phyloP scores from a whole-genome alignment of 2,329 filamentous ascomycete genomes.

The Nemania sp. region DNA sequence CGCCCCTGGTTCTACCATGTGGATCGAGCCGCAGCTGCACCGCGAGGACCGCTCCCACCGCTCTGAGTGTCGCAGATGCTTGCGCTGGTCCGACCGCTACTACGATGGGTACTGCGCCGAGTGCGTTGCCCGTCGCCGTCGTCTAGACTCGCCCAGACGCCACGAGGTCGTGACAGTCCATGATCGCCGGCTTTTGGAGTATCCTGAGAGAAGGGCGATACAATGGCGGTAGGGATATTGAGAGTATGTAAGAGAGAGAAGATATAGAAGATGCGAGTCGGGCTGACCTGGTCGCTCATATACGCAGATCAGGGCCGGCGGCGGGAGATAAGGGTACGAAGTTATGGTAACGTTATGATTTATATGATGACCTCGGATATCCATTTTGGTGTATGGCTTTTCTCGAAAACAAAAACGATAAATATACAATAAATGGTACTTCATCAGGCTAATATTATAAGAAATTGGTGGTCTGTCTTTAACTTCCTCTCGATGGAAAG shows the following conservation, averaged over 20 bases:
- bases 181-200: conserved; percentile 8
- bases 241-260: background rate
- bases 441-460: no score
- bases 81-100: conserved; percentile 17
- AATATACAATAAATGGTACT: no score
- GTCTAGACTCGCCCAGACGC: conserved; percentile 8
- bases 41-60: background rate
- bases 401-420: no score
- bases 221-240: conserved; percentile 16
- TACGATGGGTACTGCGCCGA: conserved; percentile 32
- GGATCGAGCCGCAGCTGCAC: conserved; percentile 10
- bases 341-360: no score
- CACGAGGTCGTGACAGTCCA: conserved; percentile 1
- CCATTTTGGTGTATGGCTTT: no score
- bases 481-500: no score
- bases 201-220: conserved; percentile 23
- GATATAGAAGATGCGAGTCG: background rate
- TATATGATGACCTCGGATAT: no score
- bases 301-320: background rate
- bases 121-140: conserved; percentile 22
- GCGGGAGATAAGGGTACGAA: no score
- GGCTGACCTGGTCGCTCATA: background rate
- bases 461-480: no score
- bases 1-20: conserved; percentile 32
- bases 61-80: conserved; percentile 26